These are phyloP conservation scores for Henckelia pumila DNA, from an alignment of 257 asterid species.

Conservation along the genomic window DNA sequence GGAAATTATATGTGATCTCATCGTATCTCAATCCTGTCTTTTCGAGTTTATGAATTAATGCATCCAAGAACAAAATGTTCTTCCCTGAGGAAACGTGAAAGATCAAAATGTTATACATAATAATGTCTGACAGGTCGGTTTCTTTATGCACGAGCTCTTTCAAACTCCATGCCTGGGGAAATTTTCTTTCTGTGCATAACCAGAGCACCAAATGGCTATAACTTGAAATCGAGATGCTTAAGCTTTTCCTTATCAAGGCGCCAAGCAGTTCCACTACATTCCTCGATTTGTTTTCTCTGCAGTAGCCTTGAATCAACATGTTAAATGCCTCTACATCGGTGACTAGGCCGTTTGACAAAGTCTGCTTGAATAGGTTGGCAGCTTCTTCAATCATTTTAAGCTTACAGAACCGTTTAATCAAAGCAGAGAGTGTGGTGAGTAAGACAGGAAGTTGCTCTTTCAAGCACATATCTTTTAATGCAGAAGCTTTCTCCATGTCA, in stretches of 20 bases:
- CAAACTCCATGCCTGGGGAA: constrained; percentile 43
- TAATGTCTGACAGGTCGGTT: constrained; percentile 36
- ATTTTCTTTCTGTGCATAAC: constrained; percentile 41
- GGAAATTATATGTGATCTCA: constrained; percentile 46
- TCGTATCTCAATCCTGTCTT: constrained; percentile 48
- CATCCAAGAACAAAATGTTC: constrained; percentile 32
- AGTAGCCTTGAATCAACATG: constrained; percentile 44
- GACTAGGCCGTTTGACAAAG: constrained; percentile 27
- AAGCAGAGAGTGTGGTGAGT: constrained; percentile 37
- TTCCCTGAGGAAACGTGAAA: constrained; percentile 44
- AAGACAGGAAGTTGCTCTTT: constrained; percentile 35
- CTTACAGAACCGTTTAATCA: constrained; percentile 53
- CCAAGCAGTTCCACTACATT: constrained; percentile 53
- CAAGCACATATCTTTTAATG: constrained; percentile 42
- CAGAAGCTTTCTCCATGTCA: constrained; percentile 47
- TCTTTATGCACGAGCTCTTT: constrained; percentile 49
- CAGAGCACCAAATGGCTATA: constrained; percentile 46
- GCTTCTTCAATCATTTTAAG: constrained; percentile 48
- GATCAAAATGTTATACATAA: constrained; percentile 51
- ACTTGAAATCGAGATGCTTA: constrained; percentile 49
- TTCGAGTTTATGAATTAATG: constrained; percentile 35
- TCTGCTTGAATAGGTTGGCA: constrained; percentile 39
- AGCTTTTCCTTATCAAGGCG: constrained; percentile 42
- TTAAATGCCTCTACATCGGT: constrained; percentile 39
- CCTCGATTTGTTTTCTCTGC: constrained; percentile 35